These are phyloP conservation scores for Neurospora cerealis DNA, from an alignment of 495 filamentous ascomycete genomes.

Conservation along the genomic window DNA sequence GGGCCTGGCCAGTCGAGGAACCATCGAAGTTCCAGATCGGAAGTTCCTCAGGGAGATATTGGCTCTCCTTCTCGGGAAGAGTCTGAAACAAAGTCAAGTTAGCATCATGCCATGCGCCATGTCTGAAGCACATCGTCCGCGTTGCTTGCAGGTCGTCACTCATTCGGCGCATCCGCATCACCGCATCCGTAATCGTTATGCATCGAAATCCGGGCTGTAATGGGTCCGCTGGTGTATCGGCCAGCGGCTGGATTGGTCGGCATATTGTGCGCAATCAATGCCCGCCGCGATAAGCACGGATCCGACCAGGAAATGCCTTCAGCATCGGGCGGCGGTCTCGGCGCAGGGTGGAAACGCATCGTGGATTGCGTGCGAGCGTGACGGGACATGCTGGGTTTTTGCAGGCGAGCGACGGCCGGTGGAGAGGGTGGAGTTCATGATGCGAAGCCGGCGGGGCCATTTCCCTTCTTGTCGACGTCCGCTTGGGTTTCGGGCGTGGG, in stretches of 20 bases:
- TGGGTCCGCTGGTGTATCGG: not conserved
- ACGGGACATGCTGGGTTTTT: not conserved
- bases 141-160: not conserved
- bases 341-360: not conserved
- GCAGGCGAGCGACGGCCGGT: not conserved
- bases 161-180: not conserved
- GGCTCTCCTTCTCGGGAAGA: slow-evolving; percentile 48
- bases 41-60: slow-evolving; percentile 61
- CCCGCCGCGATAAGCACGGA: not conserved
- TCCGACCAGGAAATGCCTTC: not conserved
- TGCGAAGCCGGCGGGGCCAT: not conserved
- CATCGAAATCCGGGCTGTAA: not conserved
- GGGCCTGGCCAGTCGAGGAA: slow-evolving; percentile 87
- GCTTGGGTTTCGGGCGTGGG: not conserved
- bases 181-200: not conserved
- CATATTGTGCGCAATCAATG: not conserved
- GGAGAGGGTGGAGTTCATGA: not conserved
- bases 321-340: not conserved
- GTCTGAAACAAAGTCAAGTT: slow-evolving; percentile 48
- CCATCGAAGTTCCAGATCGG: slow-evolving; percentile 99
- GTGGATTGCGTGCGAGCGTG: not conserved
- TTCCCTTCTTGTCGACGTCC: not conserved
- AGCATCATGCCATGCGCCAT: slow-evolving; percentile 7
- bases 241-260: not conserved
- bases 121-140: slow-evolving; percentile 6